Conservation (phyloP, 2,329 filamentous ascomycete species). For the Curvularia verruculosa region DNA sequence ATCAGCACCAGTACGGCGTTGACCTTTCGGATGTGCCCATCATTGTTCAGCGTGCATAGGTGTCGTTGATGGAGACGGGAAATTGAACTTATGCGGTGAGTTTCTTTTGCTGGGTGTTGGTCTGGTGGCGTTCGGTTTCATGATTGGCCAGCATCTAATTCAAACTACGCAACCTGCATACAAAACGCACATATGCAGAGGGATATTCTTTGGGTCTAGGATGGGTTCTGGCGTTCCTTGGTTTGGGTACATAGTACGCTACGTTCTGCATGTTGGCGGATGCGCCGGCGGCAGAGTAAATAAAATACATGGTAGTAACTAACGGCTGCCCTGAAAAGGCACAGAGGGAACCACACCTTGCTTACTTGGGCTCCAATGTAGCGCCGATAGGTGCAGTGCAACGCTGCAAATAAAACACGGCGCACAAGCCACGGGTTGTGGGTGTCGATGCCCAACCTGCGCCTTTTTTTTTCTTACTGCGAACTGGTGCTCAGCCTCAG, state of each 20-base stretch:
- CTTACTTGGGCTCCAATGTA: not conserved
- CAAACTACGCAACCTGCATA: slow-evolving; percentile 6
- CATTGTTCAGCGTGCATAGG: slow-evolving; percentile 31
- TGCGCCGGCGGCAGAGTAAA: slow-evolving; percentile 12
- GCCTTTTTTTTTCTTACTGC: slow-evolving; percentile 12
- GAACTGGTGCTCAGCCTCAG: slow-evolving; percentile 13
- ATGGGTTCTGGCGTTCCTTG: slow-evolving; percentile 14
- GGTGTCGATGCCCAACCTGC: slow-evolving; percentile 7
- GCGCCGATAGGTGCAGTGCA: too few relatives aligned
- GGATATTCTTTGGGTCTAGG: slow-evolving; percentile 16
- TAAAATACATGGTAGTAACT: slow-evolving; percentile 9
- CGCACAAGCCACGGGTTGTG: not conserved
- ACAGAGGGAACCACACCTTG: not conserved
- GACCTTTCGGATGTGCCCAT: slow-evolving; percentile 45
- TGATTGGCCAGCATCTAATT: slow-evolving; percentile 14
- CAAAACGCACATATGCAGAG: slow-evolving; percentile 11
- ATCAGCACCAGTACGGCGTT: slow-evolving; percentile 38
- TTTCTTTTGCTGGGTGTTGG: not conserved
- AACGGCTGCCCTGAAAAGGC: slow-evolving; percentile 9
- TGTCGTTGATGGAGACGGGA: not conserved
- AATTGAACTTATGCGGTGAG: slow-evolving; percentile 1
- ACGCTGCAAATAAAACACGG: not conserved
- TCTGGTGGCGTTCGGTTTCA: slow-evolving; percentile 7
- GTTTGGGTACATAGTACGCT: slow-evolving; percentile 17
- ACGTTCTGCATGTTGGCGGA: slow-evolving; percentile 11